A percentile compares a stretch with the other conserved stretches of the same genome.
phyloP scores from a whole-genome alignment of 2,329 filamentous ascomycete species.

The Helminthosporium solani region DNA sequence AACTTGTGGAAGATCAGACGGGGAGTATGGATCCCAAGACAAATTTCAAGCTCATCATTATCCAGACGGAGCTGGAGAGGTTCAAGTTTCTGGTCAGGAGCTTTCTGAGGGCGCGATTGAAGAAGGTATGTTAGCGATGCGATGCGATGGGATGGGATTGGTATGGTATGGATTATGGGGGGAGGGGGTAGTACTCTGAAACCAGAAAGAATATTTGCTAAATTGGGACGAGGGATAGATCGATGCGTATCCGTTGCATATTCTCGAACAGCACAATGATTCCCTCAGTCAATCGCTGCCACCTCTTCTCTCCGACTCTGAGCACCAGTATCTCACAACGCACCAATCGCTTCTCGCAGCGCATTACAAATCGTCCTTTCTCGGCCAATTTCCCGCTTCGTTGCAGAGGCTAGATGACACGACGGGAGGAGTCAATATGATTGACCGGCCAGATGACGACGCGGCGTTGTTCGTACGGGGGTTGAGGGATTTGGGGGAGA shows the following conservation, averaged over 20 bases:
- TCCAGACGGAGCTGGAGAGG: constrained; percentile 93
- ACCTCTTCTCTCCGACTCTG: constrained; percentile 66
- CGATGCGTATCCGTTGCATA: constrained; percentile 73
- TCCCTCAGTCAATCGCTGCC: constrained; percentile 42
- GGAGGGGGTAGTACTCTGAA: no score
- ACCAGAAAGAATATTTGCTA: background rate
- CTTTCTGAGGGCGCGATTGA: constrained; percentile 78
- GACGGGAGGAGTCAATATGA: constrained; percentile 86
- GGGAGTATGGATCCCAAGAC: constrained; percentile 84
- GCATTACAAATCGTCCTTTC: constrained; percentile 84
- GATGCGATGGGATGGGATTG: background rate
- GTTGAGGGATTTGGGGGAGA: constrained; percentile 60
- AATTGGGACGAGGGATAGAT: constrained; percentile 53
- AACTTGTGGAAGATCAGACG: constrained; percentile 61
- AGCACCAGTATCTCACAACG: constrained; percentile 77
- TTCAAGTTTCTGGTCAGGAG: constrained; percentile 89
- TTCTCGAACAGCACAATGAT: constrained; percentile 53
- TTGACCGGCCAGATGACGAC: constrained; percentile 81
- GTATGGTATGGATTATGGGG: background rate
- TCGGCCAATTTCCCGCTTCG: constrained; percentile 74
- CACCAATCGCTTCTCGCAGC: constrained; percentile 82
- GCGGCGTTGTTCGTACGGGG: constrained; percentile 81
- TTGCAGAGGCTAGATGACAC: constrained; percentile 88
- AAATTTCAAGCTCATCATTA: constrained; percentile 90
- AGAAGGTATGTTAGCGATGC: constrained; percentile 63